These are phyloP conservation scores for Penicillium silybi DNA, from an alignment of 495 filamentous ascomycete species.

Conservation along the genomic window DNA sequence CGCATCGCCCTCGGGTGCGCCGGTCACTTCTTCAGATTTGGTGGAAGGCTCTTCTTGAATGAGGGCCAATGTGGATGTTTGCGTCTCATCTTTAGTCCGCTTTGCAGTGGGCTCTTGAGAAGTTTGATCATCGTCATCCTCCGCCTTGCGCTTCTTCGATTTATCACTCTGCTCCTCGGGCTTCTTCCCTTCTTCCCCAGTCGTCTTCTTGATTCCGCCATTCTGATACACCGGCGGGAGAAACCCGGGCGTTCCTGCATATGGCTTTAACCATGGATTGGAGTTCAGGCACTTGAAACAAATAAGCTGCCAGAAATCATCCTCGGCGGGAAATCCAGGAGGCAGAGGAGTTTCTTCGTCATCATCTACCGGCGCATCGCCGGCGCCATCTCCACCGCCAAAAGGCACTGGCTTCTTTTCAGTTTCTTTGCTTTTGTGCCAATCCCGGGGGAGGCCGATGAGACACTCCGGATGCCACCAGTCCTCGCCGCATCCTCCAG, in stretches of 20 bases:
- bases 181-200: background rate
- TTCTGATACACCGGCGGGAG: conserved; percentile 60
- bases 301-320: conserved; percentile 82
- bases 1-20: background rate
- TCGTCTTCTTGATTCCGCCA: conserved; percentile 21
- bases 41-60: conserved; percentile 20
- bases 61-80: conserved; percentile 20
- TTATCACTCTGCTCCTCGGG: conserved; percentile 11
- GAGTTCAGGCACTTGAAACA: conserved; percentile 92
- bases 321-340: conserved; percentile 81
- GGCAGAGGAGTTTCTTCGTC: conserved; percentile 62
- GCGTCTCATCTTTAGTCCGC: conserved; percentile 47
- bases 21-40: conserved; percentile 1
- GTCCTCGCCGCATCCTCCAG: conserved; percentile 92
- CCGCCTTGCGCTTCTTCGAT: conserved; percentile 74
- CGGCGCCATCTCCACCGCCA: conserved; percentile 22
- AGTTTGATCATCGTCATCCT: conserved; percentile 53
- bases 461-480: conserved; percentile 99
- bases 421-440: conserved; percentile 32
- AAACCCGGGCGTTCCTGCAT: conserved; percentile 81
- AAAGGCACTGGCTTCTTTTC: conserved; percentile 42
- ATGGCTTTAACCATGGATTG: conserved; percentile 87
- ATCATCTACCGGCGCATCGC: conserved; percentile 29
- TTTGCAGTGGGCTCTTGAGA: conserved; percentile 47
- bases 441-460: conserved; percentile 65